Conservation (phyloP, 768 basidiomycete genomes). For the Lactifluus echinatus region DNA sequence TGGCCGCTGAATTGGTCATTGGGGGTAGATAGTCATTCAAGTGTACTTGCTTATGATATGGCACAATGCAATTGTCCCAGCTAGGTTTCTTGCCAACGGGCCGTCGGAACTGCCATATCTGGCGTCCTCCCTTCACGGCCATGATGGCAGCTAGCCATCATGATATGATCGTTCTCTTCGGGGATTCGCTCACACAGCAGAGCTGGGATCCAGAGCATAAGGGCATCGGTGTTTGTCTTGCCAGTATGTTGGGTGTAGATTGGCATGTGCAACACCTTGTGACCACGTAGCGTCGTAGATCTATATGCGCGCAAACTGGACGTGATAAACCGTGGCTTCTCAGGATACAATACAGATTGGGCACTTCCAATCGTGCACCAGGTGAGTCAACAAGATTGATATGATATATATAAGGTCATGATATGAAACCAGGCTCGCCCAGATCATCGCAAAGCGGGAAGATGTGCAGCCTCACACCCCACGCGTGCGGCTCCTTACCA, state of each 20-base stretch:
- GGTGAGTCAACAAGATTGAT: slow-evolving; percentile 31
- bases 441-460: slow-evolving; percentile 52
- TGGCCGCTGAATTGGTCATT: no score
- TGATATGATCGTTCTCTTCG: slow-evolving; percentile 66
- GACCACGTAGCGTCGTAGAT: slow-evolving; percentile 34
- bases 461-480: slow-evolving; percentile 42
- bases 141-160: slow-evolving; percentile 56
- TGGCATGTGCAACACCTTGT: background rate
- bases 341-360: slow-evolving; percentile 87
- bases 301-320: slow-evolving; percentile 75
- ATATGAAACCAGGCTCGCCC: background rate
- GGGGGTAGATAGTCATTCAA: no score
- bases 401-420: background rate
- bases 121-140: no score
- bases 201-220: slow-evolving; percentile 41
- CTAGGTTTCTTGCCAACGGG: no score
- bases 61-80: no score
- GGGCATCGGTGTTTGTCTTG: slow-evolving; percentile 62
- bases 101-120: no score
- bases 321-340: slow-evolving; percentile 76
- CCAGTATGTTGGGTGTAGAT: slow-evolving; percentile 38
- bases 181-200: slow-evolving; percentile 74
- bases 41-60: background rate
- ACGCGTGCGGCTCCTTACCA: slow-evolving; percentile 60
- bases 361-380: slow-evolving; percentile 70